Evolutionary conservation across 2,329 filamentous ascomycete genomes (phyloP), one percentile per base, ranked within the genome.

Genomic region (Colletotrichum caudatum): DNA sequence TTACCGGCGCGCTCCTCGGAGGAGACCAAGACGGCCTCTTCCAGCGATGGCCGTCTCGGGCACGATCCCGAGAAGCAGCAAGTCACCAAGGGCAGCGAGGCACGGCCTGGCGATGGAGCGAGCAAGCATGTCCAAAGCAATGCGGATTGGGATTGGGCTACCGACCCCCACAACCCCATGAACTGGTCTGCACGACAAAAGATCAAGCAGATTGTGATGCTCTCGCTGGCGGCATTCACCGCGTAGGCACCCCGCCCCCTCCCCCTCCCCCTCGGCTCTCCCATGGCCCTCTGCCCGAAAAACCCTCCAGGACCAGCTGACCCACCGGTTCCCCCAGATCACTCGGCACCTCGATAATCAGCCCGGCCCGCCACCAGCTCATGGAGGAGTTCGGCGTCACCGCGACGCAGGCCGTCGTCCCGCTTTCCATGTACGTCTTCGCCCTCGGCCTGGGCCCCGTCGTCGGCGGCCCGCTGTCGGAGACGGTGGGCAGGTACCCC

Each of bases 401-500:
- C 18, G 82, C 83, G 60, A 90, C 88, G 1, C 82, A 84, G 9
- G 87, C 90, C 0, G 81, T 92, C n/a, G 79, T 92, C 0, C 87
- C 87, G 0, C 78, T 92, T 0, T 86, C 90, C 0, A 77, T 90
- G 7, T 92, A 90, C 77, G 85, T 89, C 7, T 79, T 91, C 12
- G 90, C 89, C 0, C 82, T 92, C 0, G 88, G 82, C 3, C 81
- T 91, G 20, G 90, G 90, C 0, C 90, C 90, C 8, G 80, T 91
- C 61, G 73, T 90, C 18, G 87, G 87, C 12, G 88, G 89, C 0
- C 90, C 89, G 0, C 75, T 91, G 0, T 89, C 86, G 60, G 90
- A 92, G 76, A 85, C 83, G 0, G 79, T 87, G 44, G 90, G 90
- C 2, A 82, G 90, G 1, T 82, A 84, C 29, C 79, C 84, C 2